A percentile compares a stretch with the other conserved stretches of the same genome.
These are phyloP conservation scores for Claviceps pusilla DNA, from an alignment of 2,329 filamentous ascomycete species.

Conservation along the genomic window DNA sequence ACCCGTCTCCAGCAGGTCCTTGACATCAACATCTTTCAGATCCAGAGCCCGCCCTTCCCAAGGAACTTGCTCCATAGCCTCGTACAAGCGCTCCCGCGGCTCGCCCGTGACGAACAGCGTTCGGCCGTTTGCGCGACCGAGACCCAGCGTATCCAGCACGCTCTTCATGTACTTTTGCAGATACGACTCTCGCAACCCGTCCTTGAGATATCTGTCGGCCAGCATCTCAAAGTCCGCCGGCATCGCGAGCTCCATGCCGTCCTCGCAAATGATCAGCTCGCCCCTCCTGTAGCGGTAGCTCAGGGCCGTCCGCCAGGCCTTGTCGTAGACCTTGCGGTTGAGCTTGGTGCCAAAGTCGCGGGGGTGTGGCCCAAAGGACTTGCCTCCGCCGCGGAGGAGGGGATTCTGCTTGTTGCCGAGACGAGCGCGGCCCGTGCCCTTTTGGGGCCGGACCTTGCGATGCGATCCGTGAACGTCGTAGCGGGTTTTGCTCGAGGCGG, in stretches of 20 bases:
- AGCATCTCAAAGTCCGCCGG: conserved; percentile 34
- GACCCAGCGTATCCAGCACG: conserved; percentile 55
- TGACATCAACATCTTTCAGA: conserved; percentile 78
- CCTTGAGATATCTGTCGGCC: conserved; percentile 26
- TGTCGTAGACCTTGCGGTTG: conserved; percentile 81
- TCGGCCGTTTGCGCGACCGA: conserved; percentile 51
- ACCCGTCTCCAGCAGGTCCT: conserved; percentile 75
- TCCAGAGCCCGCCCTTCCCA: conserved; percentile 55
- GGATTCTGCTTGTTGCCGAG: conserved; percentile 70
- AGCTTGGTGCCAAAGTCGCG: conserved; percentile 78
- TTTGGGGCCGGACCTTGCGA: conserved; percentile 71
- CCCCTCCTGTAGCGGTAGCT: conserved; percentile 81
- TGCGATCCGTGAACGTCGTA: conserved; percentile 71
- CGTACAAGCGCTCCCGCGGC: conserved; percentile 46
- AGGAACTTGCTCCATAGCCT: conserved; percentile 47
- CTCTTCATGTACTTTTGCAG: conserved; percentile 47
- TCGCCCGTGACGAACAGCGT: conserved; percentile 60
- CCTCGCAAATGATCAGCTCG: conserved; percentile 73
- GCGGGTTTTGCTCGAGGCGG: conserved; percentile 68
- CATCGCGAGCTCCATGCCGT: conserved; percentile 53
- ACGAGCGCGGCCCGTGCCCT: conserved; percentile 70
- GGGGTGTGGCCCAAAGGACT: conserved; percentile 77
- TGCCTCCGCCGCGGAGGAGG: conserved; percentile 70
- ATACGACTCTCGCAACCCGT: conserved; percentile 39
- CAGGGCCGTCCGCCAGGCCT: conserved; percentile 86